These are phyloP conservation scores for Rhizopogon vinicolor DNA, from an alignment of 768 basidiomycete genomes.

Conservation along the genomic window DNA sequence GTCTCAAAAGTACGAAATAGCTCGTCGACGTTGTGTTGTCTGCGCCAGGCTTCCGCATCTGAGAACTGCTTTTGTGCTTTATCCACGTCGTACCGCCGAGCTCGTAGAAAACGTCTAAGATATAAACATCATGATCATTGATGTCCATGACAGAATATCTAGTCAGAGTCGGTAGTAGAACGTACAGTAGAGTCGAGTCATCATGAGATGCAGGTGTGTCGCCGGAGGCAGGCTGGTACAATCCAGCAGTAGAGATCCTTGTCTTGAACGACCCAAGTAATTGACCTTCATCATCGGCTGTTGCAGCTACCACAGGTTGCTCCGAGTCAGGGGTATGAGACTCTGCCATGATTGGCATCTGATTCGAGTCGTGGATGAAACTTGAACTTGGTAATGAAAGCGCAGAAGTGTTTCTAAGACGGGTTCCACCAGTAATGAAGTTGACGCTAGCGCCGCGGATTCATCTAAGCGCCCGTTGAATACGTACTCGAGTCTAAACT, in stretches of 20 bases:
- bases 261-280: slow-evolving; percentile 48
- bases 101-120: slow-evolving; percentile 79
- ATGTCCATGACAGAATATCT: background rate
- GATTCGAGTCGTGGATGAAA: no score
- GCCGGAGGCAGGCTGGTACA: slow-evolving; percentile 42
- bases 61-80: slow-evolving; percentile 71
- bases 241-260: slow-evolving; percentile 40
- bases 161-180: slow-evolving; percentile 1
- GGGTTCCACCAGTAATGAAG: no score
- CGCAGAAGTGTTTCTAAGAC: no score
- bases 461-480: no score
- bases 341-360: background rate
- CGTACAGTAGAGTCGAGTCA: slow-evolving; percentile 64
- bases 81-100: slow-evolving; percentile 58
- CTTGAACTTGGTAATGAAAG: no score
- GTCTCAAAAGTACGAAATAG: slow-evolving; percentile 56
- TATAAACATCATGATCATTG: background rate
- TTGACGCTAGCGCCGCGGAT: no score
- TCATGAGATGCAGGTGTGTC: slow-evolving; percentile 45
- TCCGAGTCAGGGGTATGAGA: background rate
- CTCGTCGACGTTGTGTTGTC: slow-evolving; percentile 53
- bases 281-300: background rate
- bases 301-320: background rate
- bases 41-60: slow-evolving; percentile 64
- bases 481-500: no score